Evolutionary conservation across 1,139 yeast genomes (phyloP).

Genomic region (Protomyces pachydermus): DNA sequence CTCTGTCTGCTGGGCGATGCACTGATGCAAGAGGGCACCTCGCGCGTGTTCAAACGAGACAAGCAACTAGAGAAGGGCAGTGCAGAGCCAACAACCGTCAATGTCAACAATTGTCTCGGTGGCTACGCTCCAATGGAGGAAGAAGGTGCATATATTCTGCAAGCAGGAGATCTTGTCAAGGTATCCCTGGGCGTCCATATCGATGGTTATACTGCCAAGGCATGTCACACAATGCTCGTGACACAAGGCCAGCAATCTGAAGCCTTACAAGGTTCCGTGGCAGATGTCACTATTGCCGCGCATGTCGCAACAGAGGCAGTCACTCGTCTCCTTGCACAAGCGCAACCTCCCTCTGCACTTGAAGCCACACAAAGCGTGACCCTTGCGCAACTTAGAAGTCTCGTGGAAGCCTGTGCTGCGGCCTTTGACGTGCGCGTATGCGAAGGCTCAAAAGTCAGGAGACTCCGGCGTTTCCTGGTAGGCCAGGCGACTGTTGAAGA

Average conservation of each 20-base stretch:
- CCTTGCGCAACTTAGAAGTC: conserved; percentile 62
- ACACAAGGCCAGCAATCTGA: conserved; percentile 46
- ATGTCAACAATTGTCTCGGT: conserved; percentile 67
- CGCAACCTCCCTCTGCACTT: conserved; percentile 36
- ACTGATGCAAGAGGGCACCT: conserved; percentile 8
- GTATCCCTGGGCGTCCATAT: conserved; percentile 60
- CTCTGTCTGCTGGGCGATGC: conserved; percentile 26
- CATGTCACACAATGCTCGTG: conserved; percentile 79
- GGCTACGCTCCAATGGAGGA: conserved; percentile 87
- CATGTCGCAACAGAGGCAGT: conserved; percentile 84
- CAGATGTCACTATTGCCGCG: conserved; percentile 86
- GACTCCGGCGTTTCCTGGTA: conserved; percentile 85
- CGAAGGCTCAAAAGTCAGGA: conserved; percentile 88
- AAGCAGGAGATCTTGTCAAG: conserved; percentile 79
- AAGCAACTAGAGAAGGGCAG: conserved; percentile 58
- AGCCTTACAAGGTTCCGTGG: conserved; percentile 75
- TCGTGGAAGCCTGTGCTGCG: conserved; percentile 77
- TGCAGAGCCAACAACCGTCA: conserved; percentile 83
- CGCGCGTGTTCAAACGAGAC: conserved; percentile 23
- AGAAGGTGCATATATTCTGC: conserved; percentile 52
- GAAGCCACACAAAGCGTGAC: conserved; percentile 44
- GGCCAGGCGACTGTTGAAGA: conserved; percentile 93
- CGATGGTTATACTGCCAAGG: conserved; percentile 88
- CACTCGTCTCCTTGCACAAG: conserved; percentile 63
- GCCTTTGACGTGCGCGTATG: conserved; percentile 76